These are phyloP conservation scores for Cadophora luteo-olivacea DNA, from an alignment of 2,329 filamentous ascomycete genomes.

Conservation along the genomic window DNA sequence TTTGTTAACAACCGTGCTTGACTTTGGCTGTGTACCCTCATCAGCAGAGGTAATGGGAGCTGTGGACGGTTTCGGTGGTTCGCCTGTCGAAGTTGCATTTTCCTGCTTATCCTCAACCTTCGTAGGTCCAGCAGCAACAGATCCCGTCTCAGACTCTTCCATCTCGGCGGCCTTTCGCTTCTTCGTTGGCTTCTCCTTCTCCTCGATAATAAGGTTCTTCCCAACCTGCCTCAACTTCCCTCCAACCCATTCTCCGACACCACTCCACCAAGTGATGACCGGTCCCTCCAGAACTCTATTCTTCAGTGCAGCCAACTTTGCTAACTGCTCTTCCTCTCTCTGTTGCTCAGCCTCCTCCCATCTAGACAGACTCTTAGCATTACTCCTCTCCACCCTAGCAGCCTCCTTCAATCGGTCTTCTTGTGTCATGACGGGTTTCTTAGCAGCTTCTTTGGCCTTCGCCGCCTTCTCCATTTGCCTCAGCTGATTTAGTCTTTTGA, in stretches of 20 bases:
- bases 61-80: neutral
- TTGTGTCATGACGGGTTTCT: conserved; percentile 84
- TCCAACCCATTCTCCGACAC: conserved; percentile 81
- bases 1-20: neutral
- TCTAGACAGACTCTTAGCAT: conserved; percentile 87
- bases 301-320: conserved; percentile 85
- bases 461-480: conserved; percentile 65
- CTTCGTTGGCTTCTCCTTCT: conserved; percentile 56
- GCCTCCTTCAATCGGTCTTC: conserved; percentile 84
- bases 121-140: conserved; percentile 12
- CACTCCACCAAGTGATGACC: conserved; percentile 92
- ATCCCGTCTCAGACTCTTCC: conserved; percentile 34
- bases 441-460: conserved; percentile 73
- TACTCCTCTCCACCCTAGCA: conserved; percentile 81
- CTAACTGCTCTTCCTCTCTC: conserved; percentile 81
- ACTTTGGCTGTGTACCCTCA: neutral
- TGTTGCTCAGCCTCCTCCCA: conserved; percentile 95
- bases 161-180: conserved; percentile 63
- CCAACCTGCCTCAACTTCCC: conserved; percentile 76
- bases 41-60: neutral
- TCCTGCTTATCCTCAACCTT: conserved; percentile 9
- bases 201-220: conserved; percentile 66
- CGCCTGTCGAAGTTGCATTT: conserved; percentile 1
- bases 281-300: conserved; percentile 87
- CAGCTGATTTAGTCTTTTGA: conserved; percentile 73